phyloP scores from a whole-genome alignment of 1,284 basidiomycete genomes.

The Pyrrhoderma lamaoense region DNA sequence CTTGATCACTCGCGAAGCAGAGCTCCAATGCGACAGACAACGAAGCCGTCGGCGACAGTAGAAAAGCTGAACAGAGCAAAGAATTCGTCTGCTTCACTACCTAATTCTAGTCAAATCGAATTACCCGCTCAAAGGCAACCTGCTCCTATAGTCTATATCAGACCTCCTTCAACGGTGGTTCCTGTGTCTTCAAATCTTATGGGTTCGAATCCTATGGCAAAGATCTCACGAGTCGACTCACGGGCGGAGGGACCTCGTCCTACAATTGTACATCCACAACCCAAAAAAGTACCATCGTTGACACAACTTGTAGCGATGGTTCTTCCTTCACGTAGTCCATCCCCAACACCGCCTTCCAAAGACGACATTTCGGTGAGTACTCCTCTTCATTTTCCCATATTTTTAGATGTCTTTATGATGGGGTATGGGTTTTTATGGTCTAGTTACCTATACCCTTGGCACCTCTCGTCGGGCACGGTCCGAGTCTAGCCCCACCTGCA shows the following conservation, averaged over 20 bases:
- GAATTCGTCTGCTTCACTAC: not conserved
- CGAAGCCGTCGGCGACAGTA: slow-evolving; percentile 3
- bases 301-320: slow-evolving; percentile 15
- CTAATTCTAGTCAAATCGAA: too few species aligned
- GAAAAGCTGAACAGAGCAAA: not conserved
- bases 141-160: not conserved
- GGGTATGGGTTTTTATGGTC: too few species aligned
- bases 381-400: not conserved
- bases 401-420: not conserved
- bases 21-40: not conserved
- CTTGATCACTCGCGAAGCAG: not conserved
- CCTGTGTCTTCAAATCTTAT: not conserved
- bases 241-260: not conserved
- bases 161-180: not conserved
- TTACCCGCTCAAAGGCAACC: not conserved
- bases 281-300: slow-evolving; percentile 14
- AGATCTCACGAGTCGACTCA: too few species aligned
- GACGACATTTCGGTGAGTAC: slow-evolving; percentile 1
- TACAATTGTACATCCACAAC: slow-evolving; percentile 11
- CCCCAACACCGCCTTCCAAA: slow-evolving; percentile 3
- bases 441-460: too few species aligned
- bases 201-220: too few species aligned
- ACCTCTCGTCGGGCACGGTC: too few species aligned
- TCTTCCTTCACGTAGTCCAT: slow-evolving; percentile 12
- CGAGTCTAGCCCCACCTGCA: too few species aligned